These are phyloP conservation scores for Picochlorum sp. DNA, from an alignment of 139 green algal species.

Conservation along the genomic window DNA sequence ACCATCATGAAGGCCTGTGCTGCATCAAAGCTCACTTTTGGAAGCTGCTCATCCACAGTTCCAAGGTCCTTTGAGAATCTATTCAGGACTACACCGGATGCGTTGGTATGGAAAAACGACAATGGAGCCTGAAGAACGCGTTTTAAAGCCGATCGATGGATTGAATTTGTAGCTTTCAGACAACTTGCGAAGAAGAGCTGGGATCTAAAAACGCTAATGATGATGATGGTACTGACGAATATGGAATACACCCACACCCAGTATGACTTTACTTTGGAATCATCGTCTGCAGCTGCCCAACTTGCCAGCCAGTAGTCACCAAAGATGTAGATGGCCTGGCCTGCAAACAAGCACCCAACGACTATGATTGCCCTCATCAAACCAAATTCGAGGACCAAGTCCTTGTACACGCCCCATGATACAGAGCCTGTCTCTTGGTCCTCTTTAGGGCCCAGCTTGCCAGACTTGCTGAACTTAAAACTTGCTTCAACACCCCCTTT, in stretches of 20 bases:
- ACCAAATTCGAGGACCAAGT: slow-evolving; percentile 5
- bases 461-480: slow-evolving; percentile 1
- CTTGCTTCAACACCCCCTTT: not conserved
- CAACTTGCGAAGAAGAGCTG: slow-evolving; percentile 52
- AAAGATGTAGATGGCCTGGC: slow-evolving; percentile 51
- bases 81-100: slow-evolving; percentile 85
- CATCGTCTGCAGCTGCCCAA: slow-evolving; percentile 33
- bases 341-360: slow-evolving; percentile 35
- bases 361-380: not conserved
- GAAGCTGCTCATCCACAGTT: slow-evolving; percentile 64
- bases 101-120: slow-evolving; percentile 92
- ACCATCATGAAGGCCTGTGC: slow-evolving; percentile 49
- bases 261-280: slow-evolving; percentile 21
- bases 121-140: slow-evolving; percentile 65
- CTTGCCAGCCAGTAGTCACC: slow-evolving; percentile 56
- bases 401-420: slow-evolving; percentile 46
- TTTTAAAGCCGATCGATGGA: slow-evolving; percentile 51
- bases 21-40: slow-evolving; percentile 56
- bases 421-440: slow-evolving; percentile 39
- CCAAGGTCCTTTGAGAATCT: slow-evolving; percentile 69
- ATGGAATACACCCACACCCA: slow-evolving; percentile 50
- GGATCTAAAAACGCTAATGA: slow-evolving; percentile 35
- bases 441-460: slow-evolving; percentile 25
- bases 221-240: slow-evolving; percentile 37
- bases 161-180: slow-evolving; percentile 32